Evolutionary conservation across 208 protist genomes (phyloP).

Genomic region (Blastocrithidia nonstop): DNA sequence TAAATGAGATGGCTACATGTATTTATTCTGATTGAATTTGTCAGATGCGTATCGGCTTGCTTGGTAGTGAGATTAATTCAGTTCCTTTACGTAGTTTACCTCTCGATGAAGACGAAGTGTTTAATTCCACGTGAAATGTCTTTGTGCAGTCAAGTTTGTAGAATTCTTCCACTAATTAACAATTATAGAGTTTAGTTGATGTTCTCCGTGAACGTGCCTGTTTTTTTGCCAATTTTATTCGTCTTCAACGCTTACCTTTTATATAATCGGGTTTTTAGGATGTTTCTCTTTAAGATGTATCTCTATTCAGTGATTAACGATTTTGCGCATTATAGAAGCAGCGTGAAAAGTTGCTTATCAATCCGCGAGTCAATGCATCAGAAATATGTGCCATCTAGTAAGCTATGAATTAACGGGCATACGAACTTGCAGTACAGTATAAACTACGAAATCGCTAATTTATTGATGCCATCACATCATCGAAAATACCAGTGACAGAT

Average conservation of each 20-base stretch:
- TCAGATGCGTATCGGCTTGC: slow-evolving; percentile 8
- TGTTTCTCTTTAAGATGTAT: slow-evolving; percentile 26
- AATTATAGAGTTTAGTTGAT: slow-evolving; percentile 4
- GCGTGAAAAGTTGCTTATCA: slow-evolving; percentile 33
- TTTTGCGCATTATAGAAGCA: slow-evolving; percentile 32
- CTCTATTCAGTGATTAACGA: slow-evolving; percentile 25
- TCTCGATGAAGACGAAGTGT: slow-evolving; percentile 20
- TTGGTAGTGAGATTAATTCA: background rate
- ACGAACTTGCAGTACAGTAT: slow-evolving; percentile 10
- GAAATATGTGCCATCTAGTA: slow-evolving; percentile 35
- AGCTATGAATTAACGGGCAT: slow-evolving; percentile 41
- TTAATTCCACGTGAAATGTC: slow-evolving; percentile 22
- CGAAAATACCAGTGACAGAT: too few species aligned
- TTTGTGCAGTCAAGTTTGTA: slow-evolving; percentile 21
- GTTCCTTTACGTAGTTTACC: background rate
- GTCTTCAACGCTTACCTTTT: slow-evolving; percentile 25
- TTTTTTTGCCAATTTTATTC: slow-evolving; percentile 45
- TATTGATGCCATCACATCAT: slow-evolving; percentile 5
- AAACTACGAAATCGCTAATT: slow-evolving; percentile 7
- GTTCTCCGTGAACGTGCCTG: slow-evolving; percentile 36
- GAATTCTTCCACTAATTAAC: slow-evolving; percentile 4
- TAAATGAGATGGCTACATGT: slow-evolving; percentile 31
- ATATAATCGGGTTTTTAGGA: slow-evolving; percentile 37
- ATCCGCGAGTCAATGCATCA: slow-evolving; percentile 16
- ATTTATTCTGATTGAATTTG: slow-evolving; percentile 13